Conservation (phyloP, 164 flowering plant species). For the Vitis vinifera region ASM3070453v1 NC_081805.1:25888001-25888500, state of each 20-base stretch:
- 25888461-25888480: background rate
- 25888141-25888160: slow-evolving; percentile 77
- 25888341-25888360: slow-evolving; percentile 98
- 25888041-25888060: slow-evolving; percentile 65
- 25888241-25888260: slow-evolving; percentile 5
- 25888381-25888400: slow-evolving; percentile 49
- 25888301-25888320: slow-evolving; percentile 2
- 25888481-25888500: background rate
- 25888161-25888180: slow-evolving; percentile 84
- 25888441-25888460: too few species aligned
- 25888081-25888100: slow-evolving; percentile 54
- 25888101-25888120: slow-evolving; percentile 69
- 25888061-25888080: slow-evolving; percentile 78
- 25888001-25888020: slow-evolving; percentile 5
- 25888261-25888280: background rate
- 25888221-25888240: slow-evolving; percentile 80
- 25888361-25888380: slow-evolving; percentile 98
- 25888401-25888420: too few species aligned
- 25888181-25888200: slow-evolving; percentile 69
- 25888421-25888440: too few species aligned
- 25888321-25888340: slow-evolving; percentile 79
- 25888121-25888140: slow-evolving; percentile 74
- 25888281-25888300: background rate
- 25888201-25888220: slow-evolving; percentile 88
- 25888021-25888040: background rate